Conservation (phyloP, 257 asterid species). For the Penstemon barbatus region DNA sequence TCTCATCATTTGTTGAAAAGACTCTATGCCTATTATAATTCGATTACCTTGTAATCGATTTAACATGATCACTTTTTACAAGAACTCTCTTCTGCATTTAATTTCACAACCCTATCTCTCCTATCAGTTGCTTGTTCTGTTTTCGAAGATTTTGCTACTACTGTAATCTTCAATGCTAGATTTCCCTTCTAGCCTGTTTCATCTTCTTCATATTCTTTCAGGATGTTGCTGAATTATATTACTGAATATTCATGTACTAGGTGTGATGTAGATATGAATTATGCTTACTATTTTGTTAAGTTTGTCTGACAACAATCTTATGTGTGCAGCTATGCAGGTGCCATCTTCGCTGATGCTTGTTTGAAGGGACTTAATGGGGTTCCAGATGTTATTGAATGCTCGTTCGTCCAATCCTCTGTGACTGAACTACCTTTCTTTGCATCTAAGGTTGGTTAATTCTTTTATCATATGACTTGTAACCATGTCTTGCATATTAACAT, state of each 20-base stretch:
- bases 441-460: constrained; percentile 45
- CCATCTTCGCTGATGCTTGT: constrained; percentile 91
- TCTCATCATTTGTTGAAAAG: no score
- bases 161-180: no score
- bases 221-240: neutral
- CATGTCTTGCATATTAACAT: neutral
- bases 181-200: neutral
- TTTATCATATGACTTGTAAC: neutral
- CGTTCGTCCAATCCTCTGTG: constrained; percentile 61
- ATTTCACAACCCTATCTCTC: no score
- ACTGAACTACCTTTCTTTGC: constrained; percentile 72
- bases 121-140: no score
- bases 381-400: constrained; percentile 72
- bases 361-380: constrained; percentile 89
- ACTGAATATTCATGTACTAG: neutral
- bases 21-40: neutral
- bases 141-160: no score
- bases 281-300: constrained; percentile 7
- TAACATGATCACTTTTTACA: no score
- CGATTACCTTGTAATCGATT: no score
- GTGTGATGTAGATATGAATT: neutral
- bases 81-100: no score
- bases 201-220: neutral
- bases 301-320: constrained; percentile 19
- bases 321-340: constrained; percentile 79